These are phyloP conservation scores for Dactylellina parvicollis DNA, from an alignment of 2,329 filamentous ascomycete species.

Conservation along the genomic window DNA sequence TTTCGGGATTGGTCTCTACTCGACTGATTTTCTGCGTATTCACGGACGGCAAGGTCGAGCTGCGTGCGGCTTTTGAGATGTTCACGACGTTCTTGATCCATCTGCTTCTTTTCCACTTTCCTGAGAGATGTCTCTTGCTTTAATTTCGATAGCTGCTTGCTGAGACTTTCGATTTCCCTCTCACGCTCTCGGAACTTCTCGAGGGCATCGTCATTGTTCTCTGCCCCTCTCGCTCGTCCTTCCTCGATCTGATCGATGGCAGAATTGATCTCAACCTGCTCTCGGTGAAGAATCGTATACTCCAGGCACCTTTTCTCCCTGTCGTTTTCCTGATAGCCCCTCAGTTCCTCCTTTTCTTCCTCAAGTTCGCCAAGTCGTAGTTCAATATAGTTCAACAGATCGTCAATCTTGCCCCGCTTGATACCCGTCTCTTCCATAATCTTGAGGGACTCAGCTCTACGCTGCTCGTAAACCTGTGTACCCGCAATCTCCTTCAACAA, in stretches of 20 bases:
- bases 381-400: slow-evolving; percentile 88
- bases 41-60: slow-evolving; percentile 84
- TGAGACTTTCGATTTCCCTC: slow-evolving; percentile 76
- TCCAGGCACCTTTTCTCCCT: slow-evolving; percentile 89
- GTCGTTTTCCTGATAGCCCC: slow-evolving; percentile 94
- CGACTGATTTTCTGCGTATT: slow-evolving; percentile 82
- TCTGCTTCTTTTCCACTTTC: slow-evolving; percentile 82
- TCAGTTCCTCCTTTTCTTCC: slow-evolving; percentile 95
- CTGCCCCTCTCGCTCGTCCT: slow-evolving; percentile 80
- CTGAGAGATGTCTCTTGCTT: slow-evolving; percentile 85
- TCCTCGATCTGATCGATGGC: slow-evolving; percentile 85
- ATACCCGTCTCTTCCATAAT: slow-evolving; percentile 97
- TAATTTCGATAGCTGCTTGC: slow-evolving; percentile 80
- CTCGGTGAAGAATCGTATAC: slow-evolving; percentile 91
- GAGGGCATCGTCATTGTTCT: slow-evolving; percentile 83
- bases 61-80: slow-evolving; percentile 82
- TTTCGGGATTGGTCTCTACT: slow-evolving; percentile 77
- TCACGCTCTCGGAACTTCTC: slow-evolving; percentile 80
- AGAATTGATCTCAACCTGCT: slow-evolving; percentile 80
- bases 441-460: slow-evolving; percentile 88
- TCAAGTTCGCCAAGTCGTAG: slow-evolving; percentile 88
- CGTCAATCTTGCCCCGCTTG: slow-evolving; percentile 93
- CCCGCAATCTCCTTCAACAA: slow-evolving; percentile 97
- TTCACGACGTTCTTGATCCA: slow-evolving; percentile 89
- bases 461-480: slow-evolving; percentile 94